A percentile compares a stretch with the other conserved stretches of the same genome.
These are phyloP conservation scores for Sequoiadendron giganteum DNA, from an alignment of 75 land plant species.

Conservation along the genomic window DNA sequence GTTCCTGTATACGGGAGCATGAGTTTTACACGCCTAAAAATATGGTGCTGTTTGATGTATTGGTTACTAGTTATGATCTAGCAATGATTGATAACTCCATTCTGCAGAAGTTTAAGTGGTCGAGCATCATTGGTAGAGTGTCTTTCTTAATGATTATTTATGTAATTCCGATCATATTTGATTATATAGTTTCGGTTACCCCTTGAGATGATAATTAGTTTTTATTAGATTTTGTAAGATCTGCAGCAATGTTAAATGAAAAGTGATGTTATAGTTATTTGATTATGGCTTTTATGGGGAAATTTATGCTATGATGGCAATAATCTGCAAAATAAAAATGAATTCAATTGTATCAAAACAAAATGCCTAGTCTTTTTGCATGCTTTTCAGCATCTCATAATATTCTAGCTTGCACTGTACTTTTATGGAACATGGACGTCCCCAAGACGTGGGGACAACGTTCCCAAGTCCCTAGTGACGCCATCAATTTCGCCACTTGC, in stretches of 20 bases:
- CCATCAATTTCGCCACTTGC: too few relatives aligned
- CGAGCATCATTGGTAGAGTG: conserved; percentile 31
- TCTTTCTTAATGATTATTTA: not conserved
- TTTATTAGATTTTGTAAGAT: not conserved
- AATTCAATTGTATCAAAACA: not conserved
- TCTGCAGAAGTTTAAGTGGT: conserved; percentile 31
- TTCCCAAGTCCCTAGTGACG: too few relatives aligned
- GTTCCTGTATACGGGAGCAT: conserved; percentile 22
- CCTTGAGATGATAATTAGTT: not conserved
- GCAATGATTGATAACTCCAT: conserved; percentile 28
- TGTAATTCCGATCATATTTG: not conserved
- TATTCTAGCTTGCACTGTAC: not conserved
- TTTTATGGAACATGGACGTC: too few relatives aligned
- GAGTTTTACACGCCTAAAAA: conserved; percentile 26
- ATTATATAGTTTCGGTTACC: not conserved
- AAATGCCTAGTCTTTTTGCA: not conserved
- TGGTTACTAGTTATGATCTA: conserved; percentile 36
- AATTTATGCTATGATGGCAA: not conserved
- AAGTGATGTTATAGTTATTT: not conserved
- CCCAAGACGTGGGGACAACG: too few relatives aligned
- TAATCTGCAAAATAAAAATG: not conserved
- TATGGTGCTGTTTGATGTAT: conserved; percentile 26
- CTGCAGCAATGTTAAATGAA: not conserved
- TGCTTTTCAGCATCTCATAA: not conserved
- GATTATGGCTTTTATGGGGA: not conserved